phyloP scores from a whole-genome alignment of 306 rosid genomes.

The Bauhinia variegata region DNA sequence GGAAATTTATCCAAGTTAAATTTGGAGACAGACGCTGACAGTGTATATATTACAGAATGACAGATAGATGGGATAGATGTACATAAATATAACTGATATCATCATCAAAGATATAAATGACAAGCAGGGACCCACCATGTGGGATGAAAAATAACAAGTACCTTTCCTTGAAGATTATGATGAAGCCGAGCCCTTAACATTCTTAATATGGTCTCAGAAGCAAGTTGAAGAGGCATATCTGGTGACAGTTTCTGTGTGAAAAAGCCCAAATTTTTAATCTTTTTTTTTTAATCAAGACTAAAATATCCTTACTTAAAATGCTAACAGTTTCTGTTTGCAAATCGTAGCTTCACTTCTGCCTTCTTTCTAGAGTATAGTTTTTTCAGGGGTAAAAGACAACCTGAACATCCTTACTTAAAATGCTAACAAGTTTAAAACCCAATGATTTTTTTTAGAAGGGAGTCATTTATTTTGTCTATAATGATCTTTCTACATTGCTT shows the following conservation, averaged over 20 bases:
- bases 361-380: background rate
- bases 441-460: background rate
- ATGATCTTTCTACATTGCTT: background rate
- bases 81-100: too few species aligned
- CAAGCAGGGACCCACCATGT: too few species aligned
- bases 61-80: too few species aligned
- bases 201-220: constrained; percentile 88
- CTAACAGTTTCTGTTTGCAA: too few species aligned
- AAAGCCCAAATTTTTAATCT: constrained; percentile 34
- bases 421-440: background rate
- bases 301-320: too few species aligned
- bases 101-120: too few species aligned
- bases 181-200: constrained; percentile 93
- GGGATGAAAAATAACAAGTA: constrained; percentile 34
- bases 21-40: constrained; percentile 6
- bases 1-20: constrained; percentile 19
- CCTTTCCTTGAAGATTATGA: constrained; percentile 94
- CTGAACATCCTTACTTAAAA: background rate
- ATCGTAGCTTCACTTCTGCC: background rate
- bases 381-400: background rate
- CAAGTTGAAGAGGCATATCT: constrained; percentile 96
- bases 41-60: too few species aligned
- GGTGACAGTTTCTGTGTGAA: constrained; percentile 78
- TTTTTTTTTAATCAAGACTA: constrained; percentile 21
- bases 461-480: background rate